Evolutionary conservation across 345 rosid genomes (phyloP), one percentile per base, ranked within the genome.

Genomic region (Camelina sativa): DNA sequence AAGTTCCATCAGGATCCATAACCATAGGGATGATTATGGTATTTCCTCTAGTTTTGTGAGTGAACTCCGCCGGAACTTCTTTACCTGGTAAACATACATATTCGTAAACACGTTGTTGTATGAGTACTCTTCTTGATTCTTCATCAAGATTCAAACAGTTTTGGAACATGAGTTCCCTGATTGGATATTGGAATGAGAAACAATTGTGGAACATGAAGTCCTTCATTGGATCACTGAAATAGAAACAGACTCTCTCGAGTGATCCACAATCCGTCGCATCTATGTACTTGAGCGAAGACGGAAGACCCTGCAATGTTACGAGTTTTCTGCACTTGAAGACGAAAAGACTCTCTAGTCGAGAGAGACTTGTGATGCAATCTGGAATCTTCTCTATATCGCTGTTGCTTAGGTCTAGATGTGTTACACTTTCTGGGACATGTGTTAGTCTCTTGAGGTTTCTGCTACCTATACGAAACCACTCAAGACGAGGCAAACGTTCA

Each of bases 91-190:
- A 62, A 0, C 30, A 25, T 2, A 48, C 50, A 22, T 20, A 2
- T 0, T 65, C 2, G 8, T 58, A 20, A 34, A 0, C 57, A 4
- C 0, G 4, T 34, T 22, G 67, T 48, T 60, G 67, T n/a, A 71
- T 15, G 40, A 71, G 5, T 11, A 25, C 58, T 60, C 67, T 60
- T 71, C 75, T 71, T 37, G 60, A 5, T 48, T 60, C 75, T 60
- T 47, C 61, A 61, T 61, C 19, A 0, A 72, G 40, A 2, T 38
- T 11, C 0, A 61, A 11, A 23, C 68, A 71, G 30, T 61, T 71
- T 2, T 1, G 17, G 30, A 61, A 71, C 28, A 2, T n/a, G 51
- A 60, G 22, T 15, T 7, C 11, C 11, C 9, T 55, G 28, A 28
- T 55, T 52, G 57, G 28, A 52, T 22, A 52, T 4, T 20, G 57